phyloP scores from a whole-genome alignment of 352 stramenopile species.

The Bremia lactucae region DNA sequence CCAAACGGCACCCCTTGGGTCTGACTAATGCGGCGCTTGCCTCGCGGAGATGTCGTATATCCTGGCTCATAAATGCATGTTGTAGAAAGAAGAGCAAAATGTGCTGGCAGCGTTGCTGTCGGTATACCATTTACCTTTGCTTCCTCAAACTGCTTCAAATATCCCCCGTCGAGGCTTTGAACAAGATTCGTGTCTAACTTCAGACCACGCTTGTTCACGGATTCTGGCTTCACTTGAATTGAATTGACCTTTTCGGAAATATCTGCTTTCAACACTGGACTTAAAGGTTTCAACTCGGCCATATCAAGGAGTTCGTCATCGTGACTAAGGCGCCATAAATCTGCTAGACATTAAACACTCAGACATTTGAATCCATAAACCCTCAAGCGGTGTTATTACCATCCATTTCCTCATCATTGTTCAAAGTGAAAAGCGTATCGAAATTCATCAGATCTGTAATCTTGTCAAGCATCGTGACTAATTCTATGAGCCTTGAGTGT shows the following conservation, averaged over 20 bases:
- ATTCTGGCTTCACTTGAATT: slow-evolving; percentile 12
- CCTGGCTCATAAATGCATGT: slow-evolving; percentile 24
- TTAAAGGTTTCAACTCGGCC: slow-evolving; percentile 18
- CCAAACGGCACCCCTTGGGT: slow-evolving; percentile 4
- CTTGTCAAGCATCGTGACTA: slow-evolving; percentile 23
- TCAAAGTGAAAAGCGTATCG: slow-evolving; percentile 21
- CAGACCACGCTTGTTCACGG: slow-evolving; percentile 6
- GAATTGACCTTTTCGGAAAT: slow-evolving; percentile 1
- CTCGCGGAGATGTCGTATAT: slow-evolving; percentile 24
- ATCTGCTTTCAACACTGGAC: slow-evolving; percentile 17
- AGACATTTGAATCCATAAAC: too few relatives aligned
- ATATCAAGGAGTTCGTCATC: slow-evolving; percentile 23
- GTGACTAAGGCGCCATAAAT: slow-evolving; percentile 19
- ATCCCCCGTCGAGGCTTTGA: slow-evolving; percentile 10
- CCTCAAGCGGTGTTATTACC: slow-evolving; percentile 8
- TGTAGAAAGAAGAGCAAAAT: slow-evolving; percentile 22
- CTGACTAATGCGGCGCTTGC: slow-evolving; percentile 27
- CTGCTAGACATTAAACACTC: too few relatives aligned
- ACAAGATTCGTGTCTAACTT: slow-evolving; percentile 15
- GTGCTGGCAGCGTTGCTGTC: slow-evolving; percentile 18
- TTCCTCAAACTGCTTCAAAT: slow-evolving; percentile 11
- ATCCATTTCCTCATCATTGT: slow-evolving; percentile 22
- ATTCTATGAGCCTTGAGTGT: slow-evolving; percentile 1
- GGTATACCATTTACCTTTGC: slow-evolving; percentile 14
- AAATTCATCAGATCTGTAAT: slow-evolving; percentile 29